Evolutionary conservation across 495 filamentous ascomycete species (phyloP).

Genomic region (Diplogelasinospora grovesii): DNA sequence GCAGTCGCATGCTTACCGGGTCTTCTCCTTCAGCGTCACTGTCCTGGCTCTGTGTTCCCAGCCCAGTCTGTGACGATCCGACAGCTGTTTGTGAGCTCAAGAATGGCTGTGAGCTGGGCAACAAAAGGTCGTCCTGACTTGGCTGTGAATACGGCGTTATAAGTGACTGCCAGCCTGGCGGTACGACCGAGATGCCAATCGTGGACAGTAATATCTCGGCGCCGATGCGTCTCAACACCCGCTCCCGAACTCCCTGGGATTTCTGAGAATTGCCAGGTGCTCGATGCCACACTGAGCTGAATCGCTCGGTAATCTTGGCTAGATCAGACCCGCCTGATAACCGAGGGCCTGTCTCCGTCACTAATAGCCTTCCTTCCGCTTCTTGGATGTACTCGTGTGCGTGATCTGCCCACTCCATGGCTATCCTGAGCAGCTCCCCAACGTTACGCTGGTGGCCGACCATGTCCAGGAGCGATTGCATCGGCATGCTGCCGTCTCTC

Average conservation of each 20-base stretch:
- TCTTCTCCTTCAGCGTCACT: slow-evolving; percentile 2
- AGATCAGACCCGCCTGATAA: slow-evolving; percentile 8
- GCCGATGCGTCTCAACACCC: slow-evolving; percentile 14
- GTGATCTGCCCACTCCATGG: slow-evolving; percentile 14
- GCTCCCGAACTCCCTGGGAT: not conserved
- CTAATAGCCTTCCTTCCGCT: slow-evolving; percentile 3
- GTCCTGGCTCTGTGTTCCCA: not conserved
- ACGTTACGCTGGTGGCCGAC: not conserved
- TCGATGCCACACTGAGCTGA: slow-evolving; percentile 10
- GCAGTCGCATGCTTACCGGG: slow-evolving; percentile 12
- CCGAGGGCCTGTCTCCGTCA: slow-evolving; percentile 9
- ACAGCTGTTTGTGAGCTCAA: slow-evolving; percentile 16
- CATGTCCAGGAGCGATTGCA: slow-evolving; percentile 17
- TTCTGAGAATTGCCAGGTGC: not conserved
- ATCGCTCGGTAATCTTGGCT: slow-evolving; percentile 9
- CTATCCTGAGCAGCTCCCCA: slow-evolving; percentile 7
- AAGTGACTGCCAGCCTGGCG: not conserved
- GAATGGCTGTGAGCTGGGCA: slow-evolving; percentile 9
- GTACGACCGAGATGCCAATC: slow-evolving; percentile 14
- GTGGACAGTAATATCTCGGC: slow-evolving; percentile 19
- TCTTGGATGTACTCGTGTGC: slow-evolving; percentile 9
- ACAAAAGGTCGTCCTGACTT: not conserved
- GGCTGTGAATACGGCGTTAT: not conserved
- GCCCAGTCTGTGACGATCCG: slow-evolving; percentile 3
- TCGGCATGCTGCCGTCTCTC: slow-evolving; percentile 18